Evolutionary conservation across 2,329 filamentous ascomycete genomes (phyloP).

Genomic region (Escovopsis sp.): DNA sequence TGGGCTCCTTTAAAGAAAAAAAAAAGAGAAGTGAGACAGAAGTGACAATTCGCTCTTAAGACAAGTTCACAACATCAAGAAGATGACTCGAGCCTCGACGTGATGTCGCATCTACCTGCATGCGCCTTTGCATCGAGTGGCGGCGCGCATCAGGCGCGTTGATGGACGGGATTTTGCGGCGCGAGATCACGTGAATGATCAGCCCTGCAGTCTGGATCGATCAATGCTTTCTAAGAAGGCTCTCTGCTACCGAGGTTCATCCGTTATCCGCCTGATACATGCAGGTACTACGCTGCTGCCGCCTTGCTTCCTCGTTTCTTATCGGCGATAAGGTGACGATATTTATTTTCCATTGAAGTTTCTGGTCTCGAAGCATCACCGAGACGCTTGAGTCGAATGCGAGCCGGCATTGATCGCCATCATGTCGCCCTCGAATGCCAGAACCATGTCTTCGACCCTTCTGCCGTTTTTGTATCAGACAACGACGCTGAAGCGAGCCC

Average conservation of each 20-base stretch:
- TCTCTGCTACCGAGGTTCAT: not conserved
- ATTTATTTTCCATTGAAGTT: not conserved
- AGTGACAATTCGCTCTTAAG: not conserved
- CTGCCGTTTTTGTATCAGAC: conserved; percentile 62
- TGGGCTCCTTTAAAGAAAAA: too few relatives aligned
- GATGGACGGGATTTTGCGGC: conserved; percentile 7
- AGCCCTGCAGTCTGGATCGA: not conserved
- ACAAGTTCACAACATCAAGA: too few relatives aligned
- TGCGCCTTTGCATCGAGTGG: too few relatives aligned
- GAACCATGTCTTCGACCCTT: conserved; percentile 33
- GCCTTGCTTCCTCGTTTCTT: not conserved
- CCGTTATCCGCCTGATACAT: too few relatives aligned
- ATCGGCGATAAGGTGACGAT: not conserved
- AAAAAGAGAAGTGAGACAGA: not conserved
- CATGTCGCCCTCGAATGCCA: not conserved
- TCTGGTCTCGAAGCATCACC: too few relatives aligned
- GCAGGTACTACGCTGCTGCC: not conserved
- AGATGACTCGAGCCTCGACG: too few relatives aligned
- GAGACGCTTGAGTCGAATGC: not conserved
- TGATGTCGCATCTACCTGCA: too few relatives aligned
- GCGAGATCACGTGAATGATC: conserved; percentile 17
- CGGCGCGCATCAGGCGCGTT: conserved; percentile 1
- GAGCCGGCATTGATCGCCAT: not conserved
- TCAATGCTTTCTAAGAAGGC: not conserved
- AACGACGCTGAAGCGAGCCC: conserved; percentile 32